phyloP scores from a whole-genome alignment of 495 filamentous ascomycete genomes.

The Xylaria curta region DNA sequence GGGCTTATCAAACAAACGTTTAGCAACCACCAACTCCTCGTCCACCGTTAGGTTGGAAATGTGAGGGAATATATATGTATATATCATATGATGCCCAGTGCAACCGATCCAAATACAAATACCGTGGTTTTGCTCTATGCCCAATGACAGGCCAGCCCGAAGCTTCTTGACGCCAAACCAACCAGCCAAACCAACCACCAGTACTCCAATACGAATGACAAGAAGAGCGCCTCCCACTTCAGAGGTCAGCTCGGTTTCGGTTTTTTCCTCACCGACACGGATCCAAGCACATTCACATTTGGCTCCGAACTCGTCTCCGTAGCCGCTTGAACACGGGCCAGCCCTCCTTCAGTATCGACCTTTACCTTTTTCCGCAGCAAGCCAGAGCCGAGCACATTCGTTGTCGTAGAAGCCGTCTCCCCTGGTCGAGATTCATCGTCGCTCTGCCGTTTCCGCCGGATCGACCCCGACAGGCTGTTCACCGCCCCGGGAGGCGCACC shows the following conservation, averaged over 20 bases:
- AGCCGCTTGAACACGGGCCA: background rate
- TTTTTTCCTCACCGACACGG: constrained; percentile 69
- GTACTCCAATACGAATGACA: background rate
- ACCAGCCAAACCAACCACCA: background rate
- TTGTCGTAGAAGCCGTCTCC: constrained; percentile 26
- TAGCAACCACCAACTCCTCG: background rate
- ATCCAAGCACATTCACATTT: constrained; percentile 63
- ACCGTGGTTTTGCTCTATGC: background rate
- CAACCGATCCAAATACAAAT: constrained; percentile 8
- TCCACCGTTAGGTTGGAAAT: background rate
- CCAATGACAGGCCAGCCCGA: background rate
- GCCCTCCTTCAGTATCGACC: constrained; percentile 5
- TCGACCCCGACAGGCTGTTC: constrained; percentile 44
- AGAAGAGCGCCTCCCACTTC: background rate
- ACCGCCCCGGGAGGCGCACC: constrained; percentile 21
- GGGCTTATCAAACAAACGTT: background rate
- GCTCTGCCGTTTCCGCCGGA: constrained; percentile 48
- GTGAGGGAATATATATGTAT: background rate
- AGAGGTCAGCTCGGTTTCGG: constrained; percentile 51
- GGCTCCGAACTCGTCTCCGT: constrained; percentile 21
- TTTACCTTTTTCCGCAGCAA: constrained; percentile 74
- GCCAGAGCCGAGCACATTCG: constrained; percentile 45
- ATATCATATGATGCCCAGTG: background rate
- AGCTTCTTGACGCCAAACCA: background rate
- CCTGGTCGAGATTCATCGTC: constrained; percentile 21